A percentile compares a stretch with the other conserved stretches of the same genome.
These are phyloP conservation scores for Nosema muscidifuracis DNA, from an alignment of 371 early-diverging fungal genomes.

Conservation along the genomic window DNA sequence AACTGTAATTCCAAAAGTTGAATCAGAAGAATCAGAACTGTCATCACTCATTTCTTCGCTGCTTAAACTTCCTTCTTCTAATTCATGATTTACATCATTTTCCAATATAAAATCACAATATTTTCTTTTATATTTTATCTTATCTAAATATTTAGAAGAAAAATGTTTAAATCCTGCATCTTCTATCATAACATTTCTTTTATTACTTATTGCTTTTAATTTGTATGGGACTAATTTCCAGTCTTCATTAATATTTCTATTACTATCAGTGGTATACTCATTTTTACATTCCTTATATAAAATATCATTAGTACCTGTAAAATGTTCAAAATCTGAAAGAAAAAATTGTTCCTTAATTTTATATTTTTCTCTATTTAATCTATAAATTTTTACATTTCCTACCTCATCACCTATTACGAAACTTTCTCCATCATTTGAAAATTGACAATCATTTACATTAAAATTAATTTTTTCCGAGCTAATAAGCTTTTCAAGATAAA, in stretches of 20 bases:
- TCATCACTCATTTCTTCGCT: background rate
- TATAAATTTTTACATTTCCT: constrained; percentile 30
- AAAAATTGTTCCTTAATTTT: constrained; percentile 51
- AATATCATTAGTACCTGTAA: constrained; percentile 6
- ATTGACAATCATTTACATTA: constrained; percentile 45
- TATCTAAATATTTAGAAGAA: constrained; percentile 2
- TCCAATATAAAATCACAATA: background rate
- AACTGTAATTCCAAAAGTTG: too few relatives aligned
- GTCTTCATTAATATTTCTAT: constrained; percentile 25
- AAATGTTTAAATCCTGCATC: constrained; percentile 18
- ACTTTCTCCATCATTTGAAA: constrained; percentile 51
- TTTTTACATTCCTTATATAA: constrained; percentile 9
- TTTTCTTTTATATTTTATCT: constrained; percentile 26
- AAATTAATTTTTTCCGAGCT: constrained; percentile 23
- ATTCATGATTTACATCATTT: background rate
- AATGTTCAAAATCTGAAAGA: constrained; percentile 37
- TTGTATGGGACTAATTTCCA: constrained; percentile 24
- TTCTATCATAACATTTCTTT: constrained; percentile 18
- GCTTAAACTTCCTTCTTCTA: background rate
- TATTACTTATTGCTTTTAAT: background rate
- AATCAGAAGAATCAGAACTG: background rate
- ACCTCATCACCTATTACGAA: constrained; percentile 46
- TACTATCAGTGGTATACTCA: constrained; percentile 11
- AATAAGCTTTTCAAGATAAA: constrained; percentile 19
- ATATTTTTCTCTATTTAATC: background rate